Evolutionary conservation across 768 basidiomycete genomes (phyloP).

Genomic region (Tylopilus subfusipes): DNA sequence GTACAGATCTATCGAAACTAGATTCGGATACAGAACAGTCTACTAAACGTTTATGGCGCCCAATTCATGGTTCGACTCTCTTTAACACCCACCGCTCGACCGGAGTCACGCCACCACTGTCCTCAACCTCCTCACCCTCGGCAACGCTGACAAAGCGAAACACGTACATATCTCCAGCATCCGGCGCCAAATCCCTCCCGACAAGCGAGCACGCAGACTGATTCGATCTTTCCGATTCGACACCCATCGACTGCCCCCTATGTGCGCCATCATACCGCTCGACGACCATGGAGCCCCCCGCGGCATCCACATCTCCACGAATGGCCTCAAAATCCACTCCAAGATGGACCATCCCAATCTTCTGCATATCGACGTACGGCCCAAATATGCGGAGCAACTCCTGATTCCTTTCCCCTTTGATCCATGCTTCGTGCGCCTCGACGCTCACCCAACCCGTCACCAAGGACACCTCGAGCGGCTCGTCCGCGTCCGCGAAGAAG

Average conservation of each 20-base stretch:
- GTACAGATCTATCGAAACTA: too few species aligned
- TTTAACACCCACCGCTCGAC: conserved; percentile 11
- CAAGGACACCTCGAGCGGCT: conserved; percentile 32
- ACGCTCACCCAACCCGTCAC: conserved; percentile 45
- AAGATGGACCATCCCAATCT: conserved; percentile 37
- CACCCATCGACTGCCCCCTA: background rate
- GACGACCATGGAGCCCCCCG: background rate
- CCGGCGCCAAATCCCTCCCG: conserved; percentile 16
- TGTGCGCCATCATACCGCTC: conserved; percentile 3
- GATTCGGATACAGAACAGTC: too few species aligned
- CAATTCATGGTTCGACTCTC: background rate
- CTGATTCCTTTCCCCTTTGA: conserved; percentile 39
- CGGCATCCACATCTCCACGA: conserved; percentile 5
- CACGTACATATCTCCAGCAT: conserved; percentile 6
- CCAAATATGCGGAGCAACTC: conserved; percentile 32
- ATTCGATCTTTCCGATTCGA: background rate
- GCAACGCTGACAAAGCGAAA: conserved; percentile 4
- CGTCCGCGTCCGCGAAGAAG: conserved; percentile 31
- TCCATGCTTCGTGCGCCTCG: conserved; percentile 41
- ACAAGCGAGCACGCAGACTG: background rate
- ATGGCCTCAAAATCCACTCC: conserved; percentile 37
- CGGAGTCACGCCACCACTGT: background rate
- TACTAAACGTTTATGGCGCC: too few species aligned
- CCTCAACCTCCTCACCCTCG: background rate
- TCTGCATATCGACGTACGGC: conserved; percentile 28